Evolutionary conservation across 495 filamentous ascomycete genomes (phyloP), one percentile per base, ranked within the genome.

Genomic region (Aspergillus indologenus): DNA sequence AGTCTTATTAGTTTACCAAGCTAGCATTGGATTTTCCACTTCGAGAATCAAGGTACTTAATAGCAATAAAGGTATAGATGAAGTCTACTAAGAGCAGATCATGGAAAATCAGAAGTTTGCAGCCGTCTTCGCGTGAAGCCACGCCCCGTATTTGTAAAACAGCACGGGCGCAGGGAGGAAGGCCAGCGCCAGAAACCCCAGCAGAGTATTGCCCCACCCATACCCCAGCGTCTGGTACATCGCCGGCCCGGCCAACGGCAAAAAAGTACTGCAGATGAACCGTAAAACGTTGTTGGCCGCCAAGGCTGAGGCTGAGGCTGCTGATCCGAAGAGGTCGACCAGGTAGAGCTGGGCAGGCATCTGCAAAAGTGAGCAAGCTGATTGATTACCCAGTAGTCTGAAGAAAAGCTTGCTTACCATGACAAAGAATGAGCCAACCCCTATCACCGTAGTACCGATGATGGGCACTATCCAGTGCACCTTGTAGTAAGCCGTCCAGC

Each of bases 391-490:
- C 4, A 29, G 3, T 9, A 29, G 26, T 29, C 26, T 29, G 4
- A 29, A 29, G 9, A 29, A 9, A 29, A 9, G 26, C 26, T 29
- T 29, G 26, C 45, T 9, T 46, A 78, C 74, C 56, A 80, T 79
- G 6, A 75, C 66, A 1, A 68, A 20, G 79, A 73, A 65, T 62
- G 87, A 85, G 0, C 85, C 90, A 9, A 84, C 69, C 1, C 87
- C 88, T 53, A 91, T 90, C 0, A 83, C 77, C 6, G 87, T 68
- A 0, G 87, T 88, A 0, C 84, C 81, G 2, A 91, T 65, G 50
- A 86, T 82, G 0, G 88, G 88, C 15, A 88, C 81, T 48, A 87
- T 84, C 77, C 85, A 91, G 58, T 85, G 81, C 5, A 86, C 72
- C 7, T 72, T 62, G 0, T 65, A 51, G 1, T 78, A 63, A 0